Conservation (phyloP, 1,284 basidiomycete species). For the Cystobasidium slooffiae region DNA sequence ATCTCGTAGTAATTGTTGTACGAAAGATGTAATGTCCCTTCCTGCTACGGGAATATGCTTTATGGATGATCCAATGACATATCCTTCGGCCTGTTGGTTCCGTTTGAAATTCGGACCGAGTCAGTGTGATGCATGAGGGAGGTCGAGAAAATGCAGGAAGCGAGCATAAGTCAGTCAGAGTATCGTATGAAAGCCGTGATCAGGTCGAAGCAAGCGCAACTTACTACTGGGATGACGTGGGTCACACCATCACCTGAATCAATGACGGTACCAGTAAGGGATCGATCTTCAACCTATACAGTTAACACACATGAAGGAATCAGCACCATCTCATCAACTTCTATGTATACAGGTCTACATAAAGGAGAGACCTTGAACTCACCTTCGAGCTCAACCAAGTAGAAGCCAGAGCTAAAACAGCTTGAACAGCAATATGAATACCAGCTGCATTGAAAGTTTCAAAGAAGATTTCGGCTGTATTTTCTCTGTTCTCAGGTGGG, state of each 20-base stretch:
- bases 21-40: constrained; percentile 95
- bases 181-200: neutral
- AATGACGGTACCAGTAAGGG: constrained; percentile 82
- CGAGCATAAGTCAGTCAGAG: too few relatives aligned
- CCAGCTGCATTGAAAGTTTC: constrained; percentile 63
- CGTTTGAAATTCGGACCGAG: neutral
- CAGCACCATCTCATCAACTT: neutral
- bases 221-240: constrained; percentile 87
- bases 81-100: constrained; percentile 74
- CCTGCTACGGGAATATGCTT: constrained; percentile 99
- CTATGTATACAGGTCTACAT: neutral
- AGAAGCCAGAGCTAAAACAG: constrained; percentile 96
- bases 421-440: constrained; percentile 97
- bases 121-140: neutral
- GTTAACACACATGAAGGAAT: neutral
- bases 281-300: constrained; percentile 48
- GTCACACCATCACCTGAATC: constrained; percentile 99
- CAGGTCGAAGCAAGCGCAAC: constrained; percentile 46
- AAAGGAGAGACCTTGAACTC: constrained; percentile 55
- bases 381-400: constrained; percentile 95
- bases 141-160: too few relatives aligned
- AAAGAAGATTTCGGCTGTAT: constrained; percentile 99
- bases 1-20: constrained; percentile 93
- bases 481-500: constrained; percentile 97
- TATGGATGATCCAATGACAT: constrained; percentile 98